Base-by-base conservation (phyloP, 2,329 filamentous ascomycete species). In the Beauveria medogensis region DNA sequence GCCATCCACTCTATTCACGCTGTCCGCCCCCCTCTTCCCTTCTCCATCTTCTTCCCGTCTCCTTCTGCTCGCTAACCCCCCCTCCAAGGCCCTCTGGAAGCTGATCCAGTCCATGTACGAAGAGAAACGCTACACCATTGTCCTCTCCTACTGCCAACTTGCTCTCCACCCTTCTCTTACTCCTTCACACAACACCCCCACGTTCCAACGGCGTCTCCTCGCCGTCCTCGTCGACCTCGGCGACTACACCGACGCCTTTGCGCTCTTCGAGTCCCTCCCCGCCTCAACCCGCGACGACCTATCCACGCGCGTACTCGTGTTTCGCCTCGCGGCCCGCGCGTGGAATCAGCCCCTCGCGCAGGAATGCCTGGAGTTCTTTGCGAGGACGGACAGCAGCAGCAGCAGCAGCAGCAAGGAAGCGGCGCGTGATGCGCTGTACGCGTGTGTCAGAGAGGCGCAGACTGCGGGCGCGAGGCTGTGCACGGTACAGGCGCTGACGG, bases 391-490 rank as follows among this genome's bases (percentile, higher is more conserved):
- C 8, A 30, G 30, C 10, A 24, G 22, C 22, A 30, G 30, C 30
- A 30, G 30, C 30, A 30, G 30, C 10, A 30, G 10, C 30, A 14
- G 5, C 34, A 78, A 81, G 24, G 81, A 86, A 40, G 61, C 67
- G 34, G 66, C 64, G 2, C 76, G 78, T 22, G 84, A 85, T 16
- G 82, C 91, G 48, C 77, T 97, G 1, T 91, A 92, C 65, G 89
- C 91, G 1, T 96, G 92, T 67, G 83, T 91, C 24, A 75, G 91
- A 30, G 91, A 95, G 70, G 88, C 91, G 3, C 86, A 92, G 55
- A 78, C 84, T 64, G 76, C 77, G 1, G 84, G 85, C 0, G 83
- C 91, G 63, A 85, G 81, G 55, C 64, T 76, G 0, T 84, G 87
- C 64, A 82, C 86, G 0, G 61, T 76, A 26, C 64, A 67, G 14